These are phyloP conservation scores for Boletellus ananiceps DNA, from an alignment of 768 basidiomycete genomes.

Conservation along the genomic window DNA sequence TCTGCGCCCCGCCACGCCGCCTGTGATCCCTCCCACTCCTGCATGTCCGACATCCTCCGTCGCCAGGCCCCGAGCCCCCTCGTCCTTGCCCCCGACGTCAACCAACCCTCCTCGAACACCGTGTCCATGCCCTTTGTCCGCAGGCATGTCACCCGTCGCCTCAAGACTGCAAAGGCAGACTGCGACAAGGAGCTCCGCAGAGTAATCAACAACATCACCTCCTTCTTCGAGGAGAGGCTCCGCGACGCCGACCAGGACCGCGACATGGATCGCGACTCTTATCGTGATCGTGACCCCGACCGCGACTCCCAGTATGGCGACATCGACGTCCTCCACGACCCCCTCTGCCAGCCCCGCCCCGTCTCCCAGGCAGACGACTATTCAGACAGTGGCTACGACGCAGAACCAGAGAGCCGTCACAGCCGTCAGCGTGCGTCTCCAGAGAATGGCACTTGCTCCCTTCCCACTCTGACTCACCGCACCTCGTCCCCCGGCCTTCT, in stretches of 20 bases:
- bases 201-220: constrained; percentile 90
- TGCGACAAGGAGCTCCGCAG: constrained; percentile 96
- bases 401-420: constrained; percentile 57
- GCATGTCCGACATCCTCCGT: constrained; percentile 38
- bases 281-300: constrained; percentile 45
- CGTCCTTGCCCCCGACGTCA: constrained; percentile 64
- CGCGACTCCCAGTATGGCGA: constrained; percentile 57
- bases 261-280: constrained; percentile 59
- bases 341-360: constrained; percentile 54
- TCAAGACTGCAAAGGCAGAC: constrained; percentile 90
- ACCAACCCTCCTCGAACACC: constrained; percentile 50
- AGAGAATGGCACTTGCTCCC: constrained; percentile 36
- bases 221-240: constrained; percentile 89
- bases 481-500: constrained; percentile 52
- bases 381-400: constrained; percentile 81
- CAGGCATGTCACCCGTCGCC: constrained; percentile 87
- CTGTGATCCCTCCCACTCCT: constrained; percentile 9
- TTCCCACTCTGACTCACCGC: constrained; percentile 48
- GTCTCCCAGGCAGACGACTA: constrained; percentile 64
- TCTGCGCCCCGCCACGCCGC: constrained; percentile 4
- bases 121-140: constrained; percentile 92
- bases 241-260: constrained; percentile 65
- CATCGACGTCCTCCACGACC: constrained; percentile 53
- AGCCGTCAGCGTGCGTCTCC: constrained; percentile 74
- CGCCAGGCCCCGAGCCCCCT: constrained; percentile 69